Conservation (phyloP, 108 stramenopile genomes). For the Cylindrotheca closterium region DNA sequence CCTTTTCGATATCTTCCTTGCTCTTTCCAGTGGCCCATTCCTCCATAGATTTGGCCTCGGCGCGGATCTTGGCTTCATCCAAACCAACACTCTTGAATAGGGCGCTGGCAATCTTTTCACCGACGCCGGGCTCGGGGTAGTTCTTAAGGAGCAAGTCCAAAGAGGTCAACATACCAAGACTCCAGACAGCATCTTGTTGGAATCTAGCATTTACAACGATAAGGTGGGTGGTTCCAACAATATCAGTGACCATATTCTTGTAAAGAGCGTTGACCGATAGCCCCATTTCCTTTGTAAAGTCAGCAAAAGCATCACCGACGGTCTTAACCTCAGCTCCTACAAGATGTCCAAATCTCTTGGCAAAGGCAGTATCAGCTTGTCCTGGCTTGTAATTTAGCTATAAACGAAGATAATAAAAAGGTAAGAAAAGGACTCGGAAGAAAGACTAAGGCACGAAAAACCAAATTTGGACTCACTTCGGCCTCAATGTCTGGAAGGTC, state of each 20-base stretch:
- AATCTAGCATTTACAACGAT: constrained; percentile 92
- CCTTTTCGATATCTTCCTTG: constrained; percentile 79
- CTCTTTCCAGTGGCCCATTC: constrained; percentile 88
- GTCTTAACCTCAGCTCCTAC: constrained; percentile 79
- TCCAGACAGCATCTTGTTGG: constrained; percentile 80
- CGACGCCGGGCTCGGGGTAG: constrained; percentile 88
- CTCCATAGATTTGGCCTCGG: constrained; percentile 68
- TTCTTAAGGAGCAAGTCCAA: constrained; percentile 85
- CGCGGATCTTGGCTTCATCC: constrained; percentile 74
- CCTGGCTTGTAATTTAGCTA: constrained; percentile 76
- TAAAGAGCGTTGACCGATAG: constrained; percentile 85
- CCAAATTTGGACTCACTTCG: constrained; percentile 14
- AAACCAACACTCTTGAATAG: constrained; percentile 81
- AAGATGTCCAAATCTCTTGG: constrained; percentile 74
- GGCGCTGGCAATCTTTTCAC: constrained; percentile 68
- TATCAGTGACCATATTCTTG: constrained; percentile 90
- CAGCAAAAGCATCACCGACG: constrained; percentile 87
- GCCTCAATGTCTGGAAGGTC: constrained; percentile 24
- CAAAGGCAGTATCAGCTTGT: constrained; percentile 79
- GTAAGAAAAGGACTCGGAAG: background rate
- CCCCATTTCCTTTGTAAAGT: constrained; percentile 81
- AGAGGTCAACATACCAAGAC: constrained; percentile 68
- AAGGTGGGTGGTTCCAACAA: constrained; percentile 91
- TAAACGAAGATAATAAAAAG: background rate
- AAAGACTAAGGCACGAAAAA: background rate